Evolutionary conservation across 805 yeast genomes (phyloP), one percentile per base, ranked within the genome.

Genomic region (Candida schatavii): DNA sequence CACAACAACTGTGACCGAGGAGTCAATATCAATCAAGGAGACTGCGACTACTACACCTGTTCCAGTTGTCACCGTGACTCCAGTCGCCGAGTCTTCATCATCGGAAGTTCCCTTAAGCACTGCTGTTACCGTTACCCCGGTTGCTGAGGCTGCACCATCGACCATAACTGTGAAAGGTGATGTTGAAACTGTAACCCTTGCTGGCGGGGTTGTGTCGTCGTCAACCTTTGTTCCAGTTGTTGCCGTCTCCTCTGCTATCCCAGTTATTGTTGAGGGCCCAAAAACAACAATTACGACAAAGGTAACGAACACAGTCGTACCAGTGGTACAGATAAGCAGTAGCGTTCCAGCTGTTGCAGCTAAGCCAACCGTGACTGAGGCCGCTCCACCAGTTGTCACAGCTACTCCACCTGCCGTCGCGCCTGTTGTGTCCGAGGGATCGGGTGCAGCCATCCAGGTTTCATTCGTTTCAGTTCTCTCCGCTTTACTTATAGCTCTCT

Each of bases 181-280:
- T n/a, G n/a, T n/a, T n/a, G n/a, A n/a, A n/a, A n/a, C n/a, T n/a
- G n/a, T n/a, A n/a, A n/a, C n/a, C n/a, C n/a, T n/a, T n/a, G n/a
- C n/a, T n/a, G n/a, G n/a, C n/a, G n/a, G n/a, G n/a, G n/a, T n/a
- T n/a, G n/a, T n/a, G n/a, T n/a, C n/a, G n/a, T n/a, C n/a, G n/a
- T n/a, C n/a, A n/a, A n/a, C n/a, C n/a, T n/a, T 46, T 28, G 54
- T 60, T 26, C 70, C 46, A 64, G 70, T 27, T 65, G 55, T 56
- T 63, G 69, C 48, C 71, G 37, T 70, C 41, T 45, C 48, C 33
- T 45, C 31, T 19, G 40, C 52, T 37, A 46, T 39, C 19, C 52
- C 49, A 21, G 43, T 54, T 42, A 50, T n/a, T n/a, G n/a, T n/a
- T n/a, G n/a, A n/a, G n/a, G n/a, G n/a, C n/a, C n/a, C n/a, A n/a